Base-by-base conservation (phyloP, 1,284 basidiomycete genomes). In the Trametes polyzona region DNA sequence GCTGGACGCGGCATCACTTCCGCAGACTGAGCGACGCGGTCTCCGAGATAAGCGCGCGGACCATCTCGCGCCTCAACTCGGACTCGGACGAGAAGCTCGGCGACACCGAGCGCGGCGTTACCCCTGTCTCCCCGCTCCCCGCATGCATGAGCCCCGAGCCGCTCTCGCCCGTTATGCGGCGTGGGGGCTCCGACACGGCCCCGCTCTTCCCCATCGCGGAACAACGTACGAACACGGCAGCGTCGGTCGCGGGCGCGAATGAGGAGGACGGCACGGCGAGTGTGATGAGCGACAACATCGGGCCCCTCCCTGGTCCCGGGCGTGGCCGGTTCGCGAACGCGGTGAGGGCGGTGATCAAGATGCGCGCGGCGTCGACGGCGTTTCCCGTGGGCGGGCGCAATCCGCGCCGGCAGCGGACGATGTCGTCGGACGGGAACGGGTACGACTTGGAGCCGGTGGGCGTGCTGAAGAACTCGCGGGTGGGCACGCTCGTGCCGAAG, bases 401-500 rank as follows among this genome's bases (percentile, higher is more conserved):
- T 46, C 71, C 68, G 33, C 67, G 66, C 51, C 73, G 80, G 29
- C 74, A 78, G 61, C 67, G 80, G 35, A 83, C 81, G 26, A 71
- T 76, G 30, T 82, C 80, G 11, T 77, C 82, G 43, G 72, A 69
- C 19, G 67, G 56, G 40, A 49, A 59, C 9, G 63, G 62, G 8
- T 50, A 44, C 23, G 48, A 57, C 1, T 17, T 55, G 23, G 68
- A 72, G 46, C 59, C 69, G 26, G 74, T 76, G 21, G 67, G 78
- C 50, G 74, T 78, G 43, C 69, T 83, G 27, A 69, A 80, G 43
- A 77, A 76, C 30, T 84, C 83, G 47, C 78, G 87, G 16, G 75
- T 89, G 4, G 76, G 83, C 7, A 71, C 71, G 11, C 73, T 90
- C 40, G 77, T 82, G 16, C 86, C 87, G 12, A 85, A 81, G 61